Conservation (phyloP, 129 eudicot species). For the Calendula officinalis region DNA sequence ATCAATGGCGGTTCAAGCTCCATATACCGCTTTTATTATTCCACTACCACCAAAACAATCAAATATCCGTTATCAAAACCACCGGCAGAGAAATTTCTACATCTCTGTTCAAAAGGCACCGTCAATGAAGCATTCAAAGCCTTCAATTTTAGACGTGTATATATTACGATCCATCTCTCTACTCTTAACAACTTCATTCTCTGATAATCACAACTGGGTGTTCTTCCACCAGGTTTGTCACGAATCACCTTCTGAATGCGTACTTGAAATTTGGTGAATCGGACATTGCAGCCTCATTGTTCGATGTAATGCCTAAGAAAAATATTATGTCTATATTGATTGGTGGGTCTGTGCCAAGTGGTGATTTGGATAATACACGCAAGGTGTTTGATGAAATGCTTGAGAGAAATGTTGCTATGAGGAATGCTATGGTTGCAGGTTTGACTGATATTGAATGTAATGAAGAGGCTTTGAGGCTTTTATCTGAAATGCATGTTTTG, state of each 20-base stretch:
- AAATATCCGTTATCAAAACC: constrained; percentile 26
- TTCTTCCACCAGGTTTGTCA: constrained; percentile 46
- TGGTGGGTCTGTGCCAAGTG: constrained; percentile 54
- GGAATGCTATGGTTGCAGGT: constrained; percentile 79
- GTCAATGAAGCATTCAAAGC: constrained; percentile 58
- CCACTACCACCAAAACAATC: constrained; percentile 22
- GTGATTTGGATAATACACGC: constrained; percentile 55
- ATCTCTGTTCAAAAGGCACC: constrained; percentile 29
- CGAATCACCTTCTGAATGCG: constrained; percentile 62
- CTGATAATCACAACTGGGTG: constrained; percentile 59
- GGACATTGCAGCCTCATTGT: constrained; percentile 42
- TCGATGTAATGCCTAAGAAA: constrained; percentile 59
- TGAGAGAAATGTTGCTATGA: constrained; percentile 61
- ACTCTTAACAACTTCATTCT: constrained; percentile 76
- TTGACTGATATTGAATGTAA: constrained; percentile 51
- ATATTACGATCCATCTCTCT: constrained; percentile 51
- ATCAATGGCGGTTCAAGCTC: constrained; percentile 4
- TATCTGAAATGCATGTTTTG: constrained; percentile 42
- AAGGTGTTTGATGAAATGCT: constrained; percentile 63
- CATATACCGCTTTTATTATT: constrained; percentile 11
- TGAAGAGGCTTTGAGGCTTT: constrained; percentile 60
- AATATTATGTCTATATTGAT: constrained; percentile 81
- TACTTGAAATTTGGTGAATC: constrained; percentile 53
- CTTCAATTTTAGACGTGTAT: constrained; percentile 39
- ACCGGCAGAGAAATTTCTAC: constrained; percentile 27